Percentiles rank a stretch among this genome's conserved stretches.
Evolutionary conservation across 768 basidiomycete genomes (phyloP).

Genomic region (Lentinus brumalis): DNA sequence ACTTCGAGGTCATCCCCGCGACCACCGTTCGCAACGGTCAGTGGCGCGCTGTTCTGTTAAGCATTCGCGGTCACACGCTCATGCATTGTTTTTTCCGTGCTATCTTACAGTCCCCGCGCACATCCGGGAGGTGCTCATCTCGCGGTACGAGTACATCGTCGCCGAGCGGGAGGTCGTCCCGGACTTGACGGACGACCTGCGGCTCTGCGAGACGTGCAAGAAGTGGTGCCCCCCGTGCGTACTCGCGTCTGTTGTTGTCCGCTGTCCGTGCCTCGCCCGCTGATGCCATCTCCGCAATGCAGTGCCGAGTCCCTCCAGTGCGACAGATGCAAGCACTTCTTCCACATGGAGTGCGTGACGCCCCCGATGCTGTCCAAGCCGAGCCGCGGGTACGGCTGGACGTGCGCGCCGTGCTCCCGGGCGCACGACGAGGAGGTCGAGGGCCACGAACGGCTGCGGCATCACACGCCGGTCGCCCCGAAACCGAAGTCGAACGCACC

Average conservation of each 20-base stretch:
- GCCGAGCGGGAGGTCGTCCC: constrained; percentile 92
- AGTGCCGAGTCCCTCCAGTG: constrained; percentile 88
- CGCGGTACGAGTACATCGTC: constrained; percentile 92
- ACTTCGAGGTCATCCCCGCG: constrained; percentile 93
- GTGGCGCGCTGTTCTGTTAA: constrained; percentile 33
- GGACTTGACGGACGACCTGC: constrained; percentile 84
- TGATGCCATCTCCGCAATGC: constrained; percentile 22
- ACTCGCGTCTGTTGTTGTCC: constrained; percentile 10
- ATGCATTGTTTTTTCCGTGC: constrained; percentile 9
- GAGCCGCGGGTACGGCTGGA: constrained; percentile 96
- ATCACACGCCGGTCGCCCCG: constrained; percentile 54
- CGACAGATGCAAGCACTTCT: constrained; percentile 89
- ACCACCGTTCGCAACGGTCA: constrained; percentile 86
- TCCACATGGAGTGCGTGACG: constrained; percentile 93
- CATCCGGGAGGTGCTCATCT: constrained; percentile 73
- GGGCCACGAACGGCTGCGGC: constrained; percentile 59
- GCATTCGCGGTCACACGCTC: background rate
- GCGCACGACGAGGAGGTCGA: constrained; percentile 87
- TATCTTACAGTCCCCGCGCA: constrained; percentile 67
- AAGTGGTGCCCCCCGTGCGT: constrained; percentile 89
- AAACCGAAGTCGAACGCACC: constrained; percentile 78
- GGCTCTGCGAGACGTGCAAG: constrained; percentile 83
- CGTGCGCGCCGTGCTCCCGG: constrained; percentile 90
- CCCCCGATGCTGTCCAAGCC: constrained; percentile 91
- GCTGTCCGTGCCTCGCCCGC: constrained; percentile 8